Percentiles rank a stretch among this genome's conserved stretches.
Conservation (phyloP, 805 yeast genomes). For the Candida ficus region DNA sequence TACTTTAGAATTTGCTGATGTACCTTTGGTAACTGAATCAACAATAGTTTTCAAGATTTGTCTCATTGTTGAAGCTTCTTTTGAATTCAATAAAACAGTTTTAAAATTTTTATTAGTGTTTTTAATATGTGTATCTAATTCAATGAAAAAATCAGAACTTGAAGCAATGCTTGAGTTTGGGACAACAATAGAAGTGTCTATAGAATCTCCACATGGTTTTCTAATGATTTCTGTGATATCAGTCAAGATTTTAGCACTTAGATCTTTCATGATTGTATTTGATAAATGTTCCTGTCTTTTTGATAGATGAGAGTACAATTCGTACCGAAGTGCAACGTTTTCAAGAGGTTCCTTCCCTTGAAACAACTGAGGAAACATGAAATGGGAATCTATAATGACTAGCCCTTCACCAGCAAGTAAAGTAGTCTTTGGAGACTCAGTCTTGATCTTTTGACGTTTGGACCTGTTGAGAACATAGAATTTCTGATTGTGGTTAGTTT, state of each 20-base stretch:
- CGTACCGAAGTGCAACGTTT: slow-evolving; percentile 13
- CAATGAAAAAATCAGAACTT: slow-evolving; percentile 12
- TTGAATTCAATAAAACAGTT: slow-evolving; percentile 18
- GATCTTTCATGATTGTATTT: slow-evolving; percentile 14
- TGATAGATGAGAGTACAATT: slow-evolving; percentile 10
- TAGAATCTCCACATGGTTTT: background rate
- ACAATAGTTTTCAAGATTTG: slow-evolving; percentile 19
- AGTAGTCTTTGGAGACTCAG: background rate
- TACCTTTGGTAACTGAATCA: slow-evolving; percentile 9
- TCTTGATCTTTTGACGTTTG: slow-evolving; percentile 9
- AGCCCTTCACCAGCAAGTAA: slow-evolving; percentile 17
- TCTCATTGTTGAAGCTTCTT: slow-evolving; percentile 24
- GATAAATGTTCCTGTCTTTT: slow-evolving; percentile 13
- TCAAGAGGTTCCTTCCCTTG: slow-evolving; percentile 16
- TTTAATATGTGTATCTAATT: slow-evolving; percentile 11
- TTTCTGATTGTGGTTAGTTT: slow-evolving; percentile 11
- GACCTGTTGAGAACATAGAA: slow-evolving; percentile 15
- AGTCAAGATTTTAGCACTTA: slow-evolving; percentile 10
- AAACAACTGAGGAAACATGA: slow-evolving; percentile 16
- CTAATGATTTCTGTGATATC: slow-evolving; percentile 11
- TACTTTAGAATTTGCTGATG: background rate
- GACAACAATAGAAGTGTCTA: slow-evolving; percentile 18
- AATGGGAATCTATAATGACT: background rate
- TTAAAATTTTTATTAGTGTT: slow-evolving; percentile 8
- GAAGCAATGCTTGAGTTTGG: slow-evolving; percentile 22